Percentiles rank a stretch among this genome's conserved stretches.
Conservation (phyloP, 2,329 filamentous ascomycete species). For the Fusarium sp. region DNA sequence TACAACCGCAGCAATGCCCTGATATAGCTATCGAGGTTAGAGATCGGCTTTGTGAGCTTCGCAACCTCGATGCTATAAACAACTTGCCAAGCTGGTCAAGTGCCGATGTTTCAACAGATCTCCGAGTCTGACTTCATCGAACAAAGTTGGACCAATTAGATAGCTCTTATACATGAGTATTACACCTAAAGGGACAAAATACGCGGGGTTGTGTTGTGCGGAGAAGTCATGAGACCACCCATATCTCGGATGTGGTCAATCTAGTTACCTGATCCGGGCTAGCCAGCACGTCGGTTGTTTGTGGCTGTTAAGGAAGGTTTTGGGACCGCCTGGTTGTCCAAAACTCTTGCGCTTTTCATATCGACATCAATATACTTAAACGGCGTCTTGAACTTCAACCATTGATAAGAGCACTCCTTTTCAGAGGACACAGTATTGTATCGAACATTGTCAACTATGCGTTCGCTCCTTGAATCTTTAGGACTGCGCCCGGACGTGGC, state of each 20-base stretch:
- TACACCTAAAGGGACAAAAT: not conserved
- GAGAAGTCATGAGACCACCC: not conserved
- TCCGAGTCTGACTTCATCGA: not conserved
- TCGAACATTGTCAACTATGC: not conserved
- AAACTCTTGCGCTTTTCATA: not conserved
- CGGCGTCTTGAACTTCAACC: not conserved
- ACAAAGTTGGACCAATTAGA: not conserved
- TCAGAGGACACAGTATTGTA: not conserved
- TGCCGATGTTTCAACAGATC: not conserved
- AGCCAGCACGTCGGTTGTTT: not conserved
- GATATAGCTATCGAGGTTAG: too few species aligned
- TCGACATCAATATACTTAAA: not conserved
- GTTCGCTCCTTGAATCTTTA: not conserved
- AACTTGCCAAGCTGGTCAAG: not conserved
- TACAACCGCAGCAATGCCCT: too few species aligned
- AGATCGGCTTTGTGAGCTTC: too few species aligned
- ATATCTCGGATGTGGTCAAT: not conserved
- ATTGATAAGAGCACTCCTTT: not conserved
- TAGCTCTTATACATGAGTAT: not conserved
- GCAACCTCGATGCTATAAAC: too few species aligned
- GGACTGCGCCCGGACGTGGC: not conserved
- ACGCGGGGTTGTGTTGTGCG: conserved; percentile 2
- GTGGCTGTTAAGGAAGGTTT: not conserved
- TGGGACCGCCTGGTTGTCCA: not conserved
- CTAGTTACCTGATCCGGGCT: conserved; percentile 1